These are phyloP conservation scores for Spizellomyces punctatus DNA, from an alignment of 192 early-diverging fungal species.

Conservation along the genomic window DNA sequence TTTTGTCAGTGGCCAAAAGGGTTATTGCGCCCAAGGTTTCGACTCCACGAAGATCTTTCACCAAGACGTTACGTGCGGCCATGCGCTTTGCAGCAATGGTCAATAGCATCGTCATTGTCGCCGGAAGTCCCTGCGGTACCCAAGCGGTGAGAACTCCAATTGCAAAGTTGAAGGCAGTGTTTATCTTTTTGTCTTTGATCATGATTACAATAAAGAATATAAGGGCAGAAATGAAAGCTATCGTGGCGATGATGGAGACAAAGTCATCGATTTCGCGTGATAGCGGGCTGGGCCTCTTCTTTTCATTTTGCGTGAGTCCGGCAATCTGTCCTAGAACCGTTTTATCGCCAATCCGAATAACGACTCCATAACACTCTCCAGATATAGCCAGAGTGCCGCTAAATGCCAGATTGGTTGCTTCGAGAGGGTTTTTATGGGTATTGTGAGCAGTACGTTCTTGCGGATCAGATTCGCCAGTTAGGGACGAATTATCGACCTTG, in stretches of 20 bases:
- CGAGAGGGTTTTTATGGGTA: constrained; percentile 78
- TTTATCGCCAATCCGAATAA: constrained; percentile 88
- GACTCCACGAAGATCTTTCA: constrained; percentile 95
- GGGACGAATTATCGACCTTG: constrained; percentile 96
- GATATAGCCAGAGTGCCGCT: constrained; percentile 81
- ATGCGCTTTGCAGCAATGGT: constrained; percentile 96
- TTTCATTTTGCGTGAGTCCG: constrained; percentile 77
- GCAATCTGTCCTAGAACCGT: constrained; percentile 98
- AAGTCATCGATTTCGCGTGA: constrained; percentile 76
- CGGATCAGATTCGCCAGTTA: constrained; percentile 95
- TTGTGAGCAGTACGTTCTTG: constrained; percentile 76
- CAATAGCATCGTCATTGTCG: constrained; percentile 91
- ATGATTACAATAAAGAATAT: constrained; percentile 83
- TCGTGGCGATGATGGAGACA: constrained; percentile 81
- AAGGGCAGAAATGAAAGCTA: constrained; percentile 75
- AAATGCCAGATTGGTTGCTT: constrained; percentile 90
- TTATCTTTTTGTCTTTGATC: constrained; percentile 55
- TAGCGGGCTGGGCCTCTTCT: constrained; percentile 73
- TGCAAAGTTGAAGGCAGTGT: constrained; percentile 75
- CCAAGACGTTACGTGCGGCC: constrained; percentile 85
- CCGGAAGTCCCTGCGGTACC: constrained; percentile 93
- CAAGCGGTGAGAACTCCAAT: constrained; percentile 79
- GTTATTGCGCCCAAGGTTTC: constrained; percentile 98
- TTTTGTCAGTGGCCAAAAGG: constrained; percentile 95
- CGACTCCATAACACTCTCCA: constrained; percentile 74